A percentile compares a stretch with the other conserved stretches of the same genome.
Evolutionary conservation across 768 basidiomycete species (phyloP).

Genomic region (Tulasnella sp.): DNA sequence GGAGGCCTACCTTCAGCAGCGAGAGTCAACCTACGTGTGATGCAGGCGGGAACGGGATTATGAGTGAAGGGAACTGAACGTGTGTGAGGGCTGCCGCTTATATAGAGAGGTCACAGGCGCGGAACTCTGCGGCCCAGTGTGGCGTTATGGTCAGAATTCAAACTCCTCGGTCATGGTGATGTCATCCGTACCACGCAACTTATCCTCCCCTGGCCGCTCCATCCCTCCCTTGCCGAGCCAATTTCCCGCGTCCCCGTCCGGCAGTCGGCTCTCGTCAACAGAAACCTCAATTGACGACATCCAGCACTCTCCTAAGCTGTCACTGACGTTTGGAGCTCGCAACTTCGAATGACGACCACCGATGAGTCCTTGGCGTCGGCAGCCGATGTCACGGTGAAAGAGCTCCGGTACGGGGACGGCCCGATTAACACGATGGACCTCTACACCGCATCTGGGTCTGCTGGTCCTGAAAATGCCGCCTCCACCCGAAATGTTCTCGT

Average conservation of each 20-base stretch:
- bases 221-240: conserved; percentile 7
- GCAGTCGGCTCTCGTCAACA: not conserved
- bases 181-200: not conserved
- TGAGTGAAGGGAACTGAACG: not conserved
- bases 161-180: conserved; percentile 16
- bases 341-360: conserved; percentile 13
- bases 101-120: conserved; percentile 12
- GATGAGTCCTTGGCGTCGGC: not conserved
- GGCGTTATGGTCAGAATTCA: not conserved
- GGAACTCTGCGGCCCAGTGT: not conserved
- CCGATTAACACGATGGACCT: conserved; percentile 56
- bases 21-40: not conserved
- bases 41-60: not conserved
- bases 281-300: not conserved
- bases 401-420: conserved; percentile 33
- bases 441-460: conserved; percentile 45
- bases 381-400: conserved; percentile 17
- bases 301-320: not conserved
- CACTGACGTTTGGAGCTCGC: not conserved
- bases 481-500: conserved; percentile 51
- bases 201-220: not conserved
- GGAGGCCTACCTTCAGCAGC: not conserved
- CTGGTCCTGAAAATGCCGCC: not conserved
- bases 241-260: not conserved
- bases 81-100: not conserved